Evolutionary conservation across 2,329 filamentous ascomycete genomes (phyloP).

Genomic region (Phaeosphaeriaceae sp.): DNA sequence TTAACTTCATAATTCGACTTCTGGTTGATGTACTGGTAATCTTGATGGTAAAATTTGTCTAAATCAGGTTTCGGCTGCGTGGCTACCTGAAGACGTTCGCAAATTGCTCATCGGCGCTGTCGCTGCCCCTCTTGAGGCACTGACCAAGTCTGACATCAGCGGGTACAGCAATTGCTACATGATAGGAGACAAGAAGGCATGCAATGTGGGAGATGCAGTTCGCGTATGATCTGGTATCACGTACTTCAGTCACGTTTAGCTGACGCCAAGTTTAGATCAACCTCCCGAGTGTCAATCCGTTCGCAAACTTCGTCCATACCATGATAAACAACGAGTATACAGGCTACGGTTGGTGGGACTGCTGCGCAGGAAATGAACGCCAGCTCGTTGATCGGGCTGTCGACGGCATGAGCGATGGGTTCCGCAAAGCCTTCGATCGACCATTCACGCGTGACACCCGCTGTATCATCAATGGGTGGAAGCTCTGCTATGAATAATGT

Average conservation of each 20-base stretch:
- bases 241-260: neutral
- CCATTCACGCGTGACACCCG: neutral
- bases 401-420: neutral
- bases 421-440: neutral
- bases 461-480: constrained; percentile 1
- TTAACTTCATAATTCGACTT: neutral
- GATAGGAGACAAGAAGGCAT: neutral
- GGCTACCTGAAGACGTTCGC: neutral
- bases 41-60: neutral
- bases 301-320: neutral
- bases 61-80: neutral
- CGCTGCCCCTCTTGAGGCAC: neutral
- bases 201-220: neutral
- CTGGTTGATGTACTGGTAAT: neutral
- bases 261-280: neutral
- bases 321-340: neutral
- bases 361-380: neutral
- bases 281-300: neutral
- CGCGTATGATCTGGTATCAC: neutral
- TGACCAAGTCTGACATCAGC: neutral
- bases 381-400: neutral
- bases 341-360: neutral
- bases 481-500: neutral
- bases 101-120: neutral
- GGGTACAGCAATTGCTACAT: neutral